A percentile compares a stretch with the other conserved stretches of the same genome.
Conservation (phyloP, 306 rosid species). For the Sophora flavescens region DNA sequence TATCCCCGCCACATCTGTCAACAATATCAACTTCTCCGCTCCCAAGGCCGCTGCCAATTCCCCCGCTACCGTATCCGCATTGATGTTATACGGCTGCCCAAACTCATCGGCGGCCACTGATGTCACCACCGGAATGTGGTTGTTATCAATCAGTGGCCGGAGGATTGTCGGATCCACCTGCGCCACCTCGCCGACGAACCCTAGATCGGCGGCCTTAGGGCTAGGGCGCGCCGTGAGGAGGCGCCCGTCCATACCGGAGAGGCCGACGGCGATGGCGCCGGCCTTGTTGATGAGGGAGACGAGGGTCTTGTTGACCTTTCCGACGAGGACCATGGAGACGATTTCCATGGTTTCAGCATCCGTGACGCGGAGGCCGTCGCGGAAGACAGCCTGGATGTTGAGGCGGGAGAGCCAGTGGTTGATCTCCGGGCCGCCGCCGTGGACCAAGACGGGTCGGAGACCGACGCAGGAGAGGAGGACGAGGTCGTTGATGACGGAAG, state of each 20-base stretch:
- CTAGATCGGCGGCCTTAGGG: slow-evolving; percentile 73
- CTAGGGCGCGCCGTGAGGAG: slow-evolving; percentile 80
- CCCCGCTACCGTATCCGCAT: slow-evolving; percentile 91
- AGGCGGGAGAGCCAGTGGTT: slow-evolving; percentile 89
- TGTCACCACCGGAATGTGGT: slow-evolving; percentile 83
- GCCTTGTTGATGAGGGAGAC: slow-evolving; percentile 83
- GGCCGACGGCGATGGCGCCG: slow-evolving; percentile 87
- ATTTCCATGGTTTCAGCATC: slow-evolving; percentile 90
- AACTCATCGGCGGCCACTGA: slow-evolving; percentile 85
- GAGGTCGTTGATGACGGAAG: slow-evolving; percentile 90
- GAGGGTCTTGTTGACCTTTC: slow-evolving; percentile 78
- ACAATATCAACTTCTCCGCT: slow-evolving; percentile 88
- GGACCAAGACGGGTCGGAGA: slow-evolving; percentile 83
- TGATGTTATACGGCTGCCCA: slow-evolving; percentile 89
- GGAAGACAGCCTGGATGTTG: slow-evolving; percentile 79
- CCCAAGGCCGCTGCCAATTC: slow-evolving; percentile 91
- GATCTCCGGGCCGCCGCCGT: slow-evolving; percentile 98
- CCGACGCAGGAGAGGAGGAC: slow-evolving; percentile 93
- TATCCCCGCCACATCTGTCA: slow-evolving; percentile 92
- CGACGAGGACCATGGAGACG: slow-evolving; percentile 95
- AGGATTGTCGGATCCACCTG: slow-evolving; percentile 70
- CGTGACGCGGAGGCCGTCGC: slow-evolving; percentile 91
- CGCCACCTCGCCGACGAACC: slow-evolving; percentile 85
- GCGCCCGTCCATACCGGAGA: slow-evolving; percentile 84
- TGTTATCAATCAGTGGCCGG: slow-evolving; percentile 65